These are phyloP conservation scores for Cutaneotrichosporon spelunceum DNA, from an alignment of 1,284 basidiomycete species.

Conservation along the genomic window DNA sequence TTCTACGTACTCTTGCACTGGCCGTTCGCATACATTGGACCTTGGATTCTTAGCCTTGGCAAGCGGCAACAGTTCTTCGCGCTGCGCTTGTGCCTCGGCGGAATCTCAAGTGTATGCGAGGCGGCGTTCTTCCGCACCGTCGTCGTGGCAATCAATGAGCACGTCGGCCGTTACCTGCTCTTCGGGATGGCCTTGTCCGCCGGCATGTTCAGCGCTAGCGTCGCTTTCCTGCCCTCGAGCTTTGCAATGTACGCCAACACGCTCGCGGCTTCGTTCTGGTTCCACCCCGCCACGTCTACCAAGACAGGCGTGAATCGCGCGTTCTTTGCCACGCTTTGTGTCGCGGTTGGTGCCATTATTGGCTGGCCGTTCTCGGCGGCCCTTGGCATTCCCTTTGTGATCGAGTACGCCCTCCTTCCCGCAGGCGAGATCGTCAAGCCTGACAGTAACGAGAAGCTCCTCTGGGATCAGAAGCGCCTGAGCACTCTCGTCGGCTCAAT, in stretches of 20 bases:
- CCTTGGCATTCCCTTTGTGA: slow-evolving; percentile 79
- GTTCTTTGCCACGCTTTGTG: slow-evolving; percentile 62
- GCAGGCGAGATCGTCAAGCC: slow-evolving; percentile 68
- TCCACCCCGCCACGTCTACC: slow-evolving; percentile 64
- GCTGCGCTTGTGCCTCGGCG: slow-evolving; percentile 73
- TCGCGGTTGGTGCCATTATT: slow-evolving; percentile 79
- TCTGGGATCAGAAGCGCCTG: slow-evolving; percentile 64
- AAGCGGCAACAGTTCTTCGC: slow-evolving; percentile 67
- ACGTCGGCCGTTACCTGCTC: slow-evolving; percentile 86
- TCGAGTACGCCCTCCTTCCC: slow-evolving; percentile 81
- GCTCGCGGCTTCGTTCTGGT: slow-evolving; percentile 72
- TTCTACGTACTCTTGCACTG: slow-evolving; percentile 78
- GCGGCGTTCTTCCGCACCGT: slow-evolving; percentile 80
- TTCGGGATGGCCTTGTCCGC: slow-evolving; percentile 79
- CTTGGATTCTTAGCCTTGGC: slow-evolving; percentile 47
- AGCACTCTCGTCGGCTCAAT: slow-evolving; percentile 62
- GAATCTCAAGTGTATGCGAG: slow-evolving; percentile 73
- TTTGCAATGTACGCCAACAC: slow-evolving; percentile 91
- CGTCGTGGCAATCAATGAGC: slow-evolving; percentile 75
- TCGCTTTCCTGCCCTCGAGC: slow-evolving; percentile 86
- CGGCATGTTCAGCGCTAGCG: slow-evolving; percentile 88
- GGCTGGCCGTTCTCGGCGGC: slow-evolving; percentile 95
- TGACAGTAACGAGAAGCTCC: slow-evolving; percentile 43
- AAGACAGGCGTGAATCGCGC: slow-evolving; percentile 58
- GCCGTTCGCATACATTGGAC: slow-evolving; percentile 47